Base-by-base conservation (phyloP, 768 basidiomycete genomes). In the Mycena latifolia region DNA sequence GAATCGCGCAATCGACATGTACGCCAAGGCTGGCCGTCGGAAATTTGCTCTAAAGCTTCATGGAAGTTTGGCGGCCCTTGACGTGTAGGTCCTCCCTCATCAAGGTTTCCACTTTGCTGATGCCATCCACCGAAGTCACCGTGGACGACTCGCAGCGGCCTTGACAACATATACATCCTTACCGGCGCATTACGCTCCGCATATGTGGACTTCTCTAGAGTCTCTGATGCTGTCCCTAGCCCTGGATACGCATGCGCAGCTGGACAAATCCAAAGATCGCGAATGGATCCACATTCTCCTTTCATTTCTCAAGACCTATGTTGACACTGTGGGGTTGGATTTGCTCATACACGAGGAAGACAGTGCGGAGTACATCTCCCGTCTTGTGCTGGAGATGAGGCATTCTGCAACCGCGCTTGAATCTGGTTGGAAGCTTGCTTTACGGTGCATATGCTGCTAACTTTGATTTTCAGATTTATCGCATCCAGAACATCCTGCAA, bases 11-110 rank as follows among this genome's bases (percentile, higher is more conserved):
- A 92, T 98, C 60, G 92, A 94, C 51, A 84, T 91, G 67, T 98
- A 95, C 72, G 90, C 88, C 54, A 90, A 87, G 69, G 91, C 92
- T n/a, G 92, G 90, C 20, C 88, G 96, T 47, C 85, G 90, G 53
- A 92, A 97, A 72, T 94, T 92, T 73, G 95, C 95, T 12, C 79
- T 96, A 37, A 92, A 92, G 70, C 78, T 98, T 53, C 93, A 96
- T 66, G 94, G 93, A 2, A 90, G 86, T 71, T 82, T 98, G 18
- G 97, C 96, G 4, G 93, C 92, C 18, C 85, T 99, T 39, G 96
- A 98, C 69, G 77, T 91, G 97, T 98, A 80, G 69, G 95, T 80
- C 15, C 22, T 35, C 31, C 28, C 41, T 31, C 22, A 41, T 53
- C 51, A 33, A 54, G 25, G 51, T 55, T 65, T 39, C 39, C 28